phyloP scores from a whole-genome alignment of 352 stramenopile genomes.

The Globisporangium parvum region DNA sequence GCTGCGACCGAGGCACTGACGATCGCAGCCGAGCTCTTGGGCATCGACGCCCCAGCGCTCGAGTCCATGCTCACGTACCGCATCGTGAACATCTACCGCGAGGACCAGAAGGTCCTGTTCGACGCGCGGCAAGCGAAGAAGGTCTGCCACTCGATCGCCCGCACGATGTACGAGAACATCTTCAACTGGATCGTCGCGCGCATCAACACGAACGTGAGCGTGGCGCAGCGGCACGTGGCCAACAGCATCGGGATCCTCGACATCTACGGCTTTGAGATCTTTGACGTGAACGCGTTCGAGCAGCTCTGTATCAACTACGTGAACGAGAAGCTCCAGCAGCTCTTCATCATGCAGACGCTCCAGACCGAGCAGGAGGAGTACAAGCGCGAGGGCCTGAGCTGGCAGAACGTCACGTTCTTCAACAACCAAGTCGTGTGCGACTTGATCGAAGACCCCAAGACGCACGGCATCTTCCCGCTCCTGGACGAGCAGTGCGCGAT shows the following conservation, averaged over 20 bases:
- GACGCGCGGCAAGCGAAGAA: constrained; percentile 74
- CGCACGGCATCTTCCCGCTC: constrained; percentile 75
- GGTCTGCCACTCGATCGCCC: constrained; percentile 80
- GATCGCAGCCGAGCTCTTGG: constrained; percentile 54
- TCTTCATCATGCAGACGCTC: constrained; percentile 85
- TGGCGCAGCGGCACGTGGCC: constrained; percentile 46
- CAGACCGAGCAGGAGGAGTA: constrained; percentile 79
- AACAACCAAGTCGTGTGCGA: constrained; percentile 89
- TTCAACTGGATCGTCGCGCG: constrained; percentile 86
- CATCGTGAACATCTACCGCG: constrained; percentile 73
- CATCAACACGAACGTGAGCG: constrained; percentile 82
- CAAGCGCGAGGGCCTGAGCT: constrained; percentile 62
- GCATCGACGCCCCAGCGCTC: constrained; percentile 53
- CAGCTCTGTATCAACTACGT: constrained; percentile 91
- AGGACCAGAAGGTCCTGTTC: constrained; percentile 75
- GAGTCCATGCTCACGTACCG: constrained; percentile 73
- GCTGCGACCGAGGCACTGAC: constrained; percentile 44
- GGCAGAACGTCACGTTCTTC: constrained; percentile 73
- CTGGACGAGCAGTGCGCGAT: constrained; percentile 80
- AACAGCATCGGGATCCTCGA: constrained; percentile 87
- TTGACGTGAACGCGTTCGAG: constrained; percentile 88
- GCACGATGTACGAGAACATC: constrained; percentile 86
- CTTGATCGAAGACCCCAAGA: constrained; percentile 82
- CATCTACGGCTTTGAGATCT: constrained; percentile 90
- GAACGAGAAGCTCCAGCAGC: constrained; percentile 85